Conservation (phyloP, 345 rosid genomes). For the Orychophragmus violaceus region DNA sequence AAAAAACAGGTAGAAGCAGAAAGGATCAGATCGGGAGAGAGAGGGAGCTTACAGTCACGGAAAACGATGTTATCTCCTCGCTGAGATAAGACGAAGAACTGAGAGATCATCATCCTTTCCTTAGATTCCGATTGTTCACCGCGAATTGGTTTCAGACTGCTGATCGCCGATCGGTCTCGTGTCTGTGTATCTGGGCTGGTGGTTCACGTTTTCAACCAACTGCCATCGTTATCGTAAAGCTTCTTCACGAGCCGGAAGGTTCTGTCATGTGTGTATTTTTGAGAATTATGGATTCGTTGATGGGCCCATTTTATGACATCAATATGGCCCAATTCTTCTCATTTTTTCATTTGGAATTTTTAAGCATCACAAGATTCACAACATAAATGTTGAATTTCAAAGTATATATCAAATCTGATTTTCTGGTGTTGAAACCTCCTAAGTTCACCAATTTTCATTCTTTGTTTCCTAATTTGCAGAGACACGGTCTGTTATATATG, state of each 20-base stretch:
- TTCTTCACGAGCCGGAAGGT: background rate
- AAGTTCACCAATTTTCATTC: no score
- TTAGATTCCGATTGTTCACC: conserved; percentile 1
- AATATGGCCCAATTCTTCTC: conserved; percentile 6
- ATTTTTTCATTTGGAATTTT: background rate
- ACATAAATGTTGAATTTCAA: background rate
- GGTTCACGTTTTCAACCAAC: conserved; percentile 11
- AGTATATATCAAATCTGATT: background rate
- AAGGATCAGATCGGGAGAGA: conserved; percentile 5
- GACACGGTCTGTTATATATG: no score
- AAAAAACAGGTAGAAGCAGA: background rate
- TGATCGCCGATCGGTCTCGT: conserved; percentile 24
- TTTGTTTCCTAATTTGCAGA: no score
- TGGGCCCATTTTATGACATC: background rate
- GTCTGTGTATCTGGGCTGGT: background rate
- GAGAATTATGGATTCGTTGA: background rate
- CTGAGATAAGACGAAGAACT: conserved; percentile 93
- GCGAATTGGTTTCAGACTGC: background rate
- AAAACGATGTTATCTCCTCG: conserved; percentile 98
- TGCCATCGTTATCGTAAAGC: conserved; percentile 11
- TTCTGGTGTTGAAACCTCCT: background rate
- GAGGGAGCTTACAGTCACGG: conserved; percentile 73
- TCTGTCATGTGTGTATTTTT: background rate
- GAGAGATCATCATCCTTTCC: conserved; percentile 65
- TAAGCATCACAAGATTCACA: no score